Conservation (phyloP, 1,139 yeast species). For the Geotrichum aggregatum region DNA sequence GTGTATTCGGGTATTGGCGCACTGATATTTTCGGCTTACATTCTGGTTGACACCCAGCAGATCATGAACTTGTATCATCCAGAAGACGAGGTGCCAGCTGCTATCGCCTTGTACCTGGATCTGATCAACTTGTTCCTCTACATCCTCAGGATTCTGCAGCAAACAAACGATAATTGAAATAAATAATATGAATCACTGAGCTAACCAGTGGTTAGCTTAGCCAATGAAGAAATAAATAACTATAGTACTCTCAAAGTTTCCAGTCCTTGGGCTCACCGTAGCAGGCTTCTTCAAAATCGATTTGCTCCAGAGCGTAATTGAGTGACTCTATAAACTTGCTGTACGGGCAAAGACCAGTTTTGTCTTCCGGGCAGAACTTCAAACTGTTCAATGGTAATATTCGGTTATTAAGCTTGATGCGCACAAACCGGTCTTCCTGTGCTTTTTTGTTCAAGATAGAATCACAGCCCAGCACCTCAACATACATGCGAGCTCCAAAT, state of each 20-base stretch:
- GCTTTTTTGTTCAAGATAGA: not conserved
- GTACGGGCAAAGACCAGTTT: slow-evolving; percentile 40
- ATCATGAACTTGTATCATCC: slow-evolving; percentile 76
- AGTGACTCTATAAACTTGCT: slow-evolving; percentile 38
- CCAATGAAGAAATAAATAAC: not conserved
- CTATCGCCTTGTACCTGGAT: slow-evolving; percentile 74
- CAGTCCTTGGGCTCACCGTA: slow-evolving; percentile 26
- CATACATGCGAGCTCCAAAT: slow-evolving; percentile 43
- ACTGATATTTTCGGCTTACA: slow-evolving; percentile 63
- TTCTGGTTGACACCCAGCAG: slow-evolving; percentile 76
- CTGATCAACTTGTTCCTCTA: slow-evolving; percentile 74
- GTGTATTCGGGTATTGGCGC: slow-evolving; percentile 74
- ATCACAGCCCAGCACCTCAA: slow-evolving; percentile 41
- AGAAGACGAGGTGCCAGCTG: slow-evolving; percentile 80
- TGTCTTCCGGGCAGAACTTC: slow-evolving; percentile 37
- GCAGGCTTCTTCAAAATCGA: slow-evolving; percentile 41
- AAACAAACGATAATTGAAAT: slow-evolving; percentile 40
- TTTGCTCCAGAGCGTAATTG: slow-evolving; percentile 32
- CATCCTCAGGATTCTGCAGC: slow-evolving; percentile 64
- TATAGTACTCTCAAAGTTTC: not conserved
- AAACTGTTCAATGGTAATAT: slow-evolving; percentile 41
- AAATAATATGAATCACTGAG: not conserved
- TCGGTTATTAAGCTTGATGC: slow-evolving; percentile 42
- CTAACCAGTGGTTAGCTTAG: not conserved
- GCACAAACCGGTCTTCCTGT: slow-evolving; percentile 26